A percentile compares a stretch with the other conserved stretches of the same genome.
phyloP scores from a whole-genome alignment of 1,284 basidiomycete species.

The Cryptococcus deneoformans region DNA sequence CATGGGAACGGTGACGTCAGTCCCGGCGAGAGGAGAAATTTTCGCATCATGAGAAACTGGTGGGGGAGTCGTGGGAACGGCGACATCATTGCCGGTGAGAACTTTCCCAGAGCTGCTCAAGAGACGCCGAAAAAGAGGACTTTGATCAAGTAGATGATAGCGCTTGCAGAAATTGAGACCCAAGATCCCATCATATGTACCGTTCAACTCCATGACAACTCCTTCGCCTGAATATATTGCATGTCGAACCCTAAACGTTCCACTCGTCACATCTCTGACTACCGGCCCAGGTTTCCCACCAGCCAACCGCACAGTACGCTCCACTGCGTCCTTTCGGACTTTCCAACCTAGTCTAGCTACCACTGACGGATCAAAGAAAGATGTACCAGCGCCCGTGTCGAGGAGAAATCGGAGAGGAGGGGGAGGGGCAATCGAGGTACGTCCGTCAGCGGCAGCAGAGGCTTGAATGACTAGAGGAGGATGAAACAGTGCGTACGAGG shows the following conservation, averaged over 20 bases:
- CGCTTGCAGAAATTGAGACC: neutral
- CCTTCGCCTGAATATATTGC: neutral
- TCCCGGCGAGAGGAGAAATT: no score
- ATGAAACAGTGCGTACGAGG: neutral
- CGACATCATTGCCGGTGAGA: no score
- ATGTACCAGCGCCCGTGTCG: neutral
- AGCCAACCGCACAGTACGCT: neutral
- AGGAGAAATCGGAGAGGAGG: neutral
- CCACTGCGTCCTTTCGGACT: neutral
- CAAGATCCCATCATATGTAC: neutral
- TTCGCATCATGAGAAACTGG: no score
- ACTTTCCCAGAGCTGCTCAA: no score
- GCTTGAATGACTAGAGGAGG: neutral
- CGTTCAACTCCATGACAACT: neutral
- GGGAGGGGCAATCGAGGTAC: neutral
- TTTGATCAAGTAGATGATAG: neutral
- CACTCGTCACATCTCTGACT: neutral
- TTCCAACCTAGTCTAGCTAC: neutral
- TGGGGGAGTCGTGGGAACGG: no score
- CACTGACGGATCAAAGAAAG: neutral
- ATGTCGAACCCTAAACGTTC: neutral
- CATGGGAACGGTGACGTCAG: no score
- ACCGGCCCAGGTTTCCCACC: neutral
- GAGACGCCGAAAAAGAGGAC: neutral
- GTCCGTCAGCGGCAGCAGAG: neutral